Percentiles rank a stretch among this genome's conserved stretches.
These are phyloP conservation scores for Selenicereus undatus DNA, from an alignment of 148 eudicot genomes.

Conservation along the genomic window DNA sequence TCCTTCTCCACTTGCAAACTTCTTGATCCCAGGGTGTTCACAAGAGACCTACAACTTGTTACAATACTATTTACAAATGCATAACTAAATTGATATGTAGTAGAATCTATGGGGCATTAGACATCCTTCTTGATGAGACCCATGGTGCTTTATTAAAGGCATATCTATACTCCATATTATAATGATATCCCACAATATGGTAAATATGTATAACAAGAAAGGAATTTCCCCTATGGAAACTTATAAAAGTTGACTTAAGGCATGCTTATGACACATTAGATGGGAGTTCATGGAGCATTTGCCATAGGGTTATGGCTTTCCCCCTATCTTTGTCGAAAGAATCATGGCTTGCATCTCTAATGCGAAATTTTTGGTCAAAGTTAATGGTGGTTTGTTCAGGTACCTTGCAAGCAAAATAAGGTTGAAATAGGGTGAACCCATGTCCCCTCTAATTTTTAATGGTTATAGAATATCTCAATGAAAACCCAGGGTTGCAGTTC, in stretches of 20 bases:
- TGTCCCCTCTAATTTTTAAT: neutral
- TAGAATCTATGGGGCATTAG: neutral
- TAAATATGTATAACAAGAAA: neutral
- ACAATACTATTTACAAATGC: neutral
- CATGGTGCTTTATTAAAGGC: neutral
- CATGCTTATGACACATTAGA: neutral
- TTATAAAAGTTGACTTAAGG: too few species aligned
- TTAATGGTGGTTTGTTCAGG: neutral
- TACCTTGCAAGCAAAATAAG: neutral
- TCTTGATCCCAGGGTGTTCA: neutral
- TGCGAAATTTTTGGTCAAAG: neutral
- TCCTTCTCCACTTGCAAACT: neutral
- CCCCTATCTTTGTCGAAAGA: too few species aligned
- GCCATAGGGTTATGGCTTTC: too few species aligned
- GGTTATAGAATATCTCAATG: neutral
- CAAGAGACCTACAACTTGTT: neutral
- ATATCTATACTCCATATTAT: too few species aligned
- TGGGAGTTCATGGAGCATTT: too few species aligned
- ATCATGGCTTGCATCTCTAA: too few species aligned
- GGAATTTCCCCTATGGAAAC: neutral
- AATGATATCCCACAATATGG: neutral
- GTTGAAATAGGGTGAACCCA: neutral
- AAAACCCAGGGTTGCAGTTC: neutral
- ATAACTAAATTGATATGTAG: neutral
- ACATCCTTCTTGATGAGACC: too few species aligned